Evolutionary conservation across 2,329 filamentous ascomycete species (phyloP).

Genomic region (Pseudogymnoascus sp.): DNA sequence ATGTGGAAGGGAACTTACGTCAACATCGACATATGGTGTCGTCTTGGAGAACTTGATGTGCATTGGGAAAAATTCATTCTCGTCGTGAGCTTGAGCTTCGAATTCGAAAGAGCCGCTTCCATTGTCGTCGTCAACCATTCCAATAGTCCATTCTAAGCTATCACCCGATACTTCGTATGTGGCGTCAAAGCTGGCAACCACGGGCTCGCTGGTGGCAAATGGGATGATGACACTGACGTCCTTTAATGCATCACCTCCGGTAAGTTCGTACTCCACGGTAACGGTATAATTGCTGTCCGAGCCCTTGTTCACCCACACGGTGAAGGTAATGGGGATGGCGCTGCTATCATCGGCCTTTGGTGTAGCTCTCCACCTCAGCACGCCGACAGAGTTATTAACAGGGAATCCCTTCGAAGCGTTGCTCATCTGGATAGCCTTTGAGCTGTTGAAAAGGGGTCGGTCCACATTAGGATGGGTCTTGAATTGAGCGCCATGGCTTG

Average conservation of each 20-base stretch:
- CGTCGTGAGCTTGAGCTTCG: conserved; percentile 78
- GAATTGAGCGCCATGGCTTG: conserved; percentile 82
- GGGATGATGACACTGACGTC: conserved; percentile 87
- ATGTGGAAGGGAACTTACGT: conserved; percentile 56
- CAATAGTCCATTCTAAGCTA: conserved; percentile 89
- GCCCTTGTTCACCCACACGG: conserved; percentile 93
- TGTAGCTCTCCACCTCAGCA: conserved; percentile 84
- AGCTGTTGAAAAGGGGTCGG: conserved; percentile 74
- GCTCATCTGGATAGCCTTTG: conserved; percentile 82
- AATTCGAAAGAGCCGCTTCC: conserved; percentile 88
- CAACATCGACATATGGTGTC: conserved; percentile 82
- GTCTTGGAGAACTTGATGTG: conserved; percentile 81
- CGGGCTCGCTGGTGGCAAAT: conserved; percentile 76
- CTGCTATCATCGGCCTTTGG: conserved; percentile 74
- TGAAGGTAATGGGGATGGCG: conserved; percentile 88
- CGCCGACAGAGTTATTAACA: conserved; percentile 85
- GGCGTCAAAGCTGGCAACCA: conserved; percentile 87
- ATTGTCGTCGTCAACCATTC: conserved; percentile 76
- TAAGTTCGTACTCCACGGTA: conserved; percentile 93
- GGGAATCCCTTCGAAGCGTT: conserved; percentile 86
- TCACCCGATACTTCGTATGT: conserved; percentile 91
- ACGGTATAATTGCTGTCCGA: conserved; percentile 75
- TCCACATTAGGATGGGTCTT: conserved; percentile 96
- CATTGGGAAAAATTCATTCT: conserved; percentile 98
- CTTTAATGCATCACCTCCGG: conserved; percentile 67